These are phyloP conservation scores for Colletotrichum sp. DNA, from an alignment of 2,329 filamentous ascomycete species.

Conservation along the genomic window DNA sequence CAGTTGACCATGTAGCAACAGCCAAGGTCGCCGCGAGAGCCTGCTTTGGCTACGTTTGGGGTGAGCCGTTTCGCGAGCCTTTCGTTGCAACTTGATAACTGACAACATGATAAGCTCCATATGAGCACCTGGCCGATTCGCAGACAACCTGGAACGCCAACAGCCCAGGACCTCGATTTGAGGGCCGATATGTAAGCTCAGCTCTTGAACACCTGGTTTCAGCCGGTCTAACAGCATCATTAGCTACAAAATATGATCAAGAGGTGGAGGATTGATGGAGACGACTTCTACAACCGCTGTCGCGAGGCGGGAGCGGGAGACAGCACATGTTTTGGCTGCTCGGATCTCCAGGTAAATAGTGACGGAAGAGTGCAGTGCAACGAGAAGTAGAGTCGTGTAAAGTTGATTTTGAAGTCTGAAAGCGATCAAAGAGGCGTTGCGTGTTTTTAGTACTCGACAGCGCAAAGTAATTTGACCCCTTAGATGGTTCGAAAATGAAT, in stretches of 20 bases:
- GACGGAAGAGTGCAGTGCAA: not conserved
- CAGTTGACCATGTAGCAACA: not conserved
- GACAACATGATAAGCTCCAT: not conserved
- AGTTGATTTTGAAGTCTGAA: accelerated
- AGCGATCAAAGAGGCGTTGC: not conserved
- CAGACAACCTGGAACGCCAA: not conserved
- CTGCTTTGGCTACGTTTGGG: not conserved
- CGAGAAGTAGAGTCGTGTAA: not conserved
- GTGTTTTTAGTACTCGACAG: accelerated
- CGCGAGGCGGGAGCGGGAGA: not conserved
- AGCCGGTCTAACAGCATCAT: not conserved
- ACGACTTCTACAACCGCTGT: not conserved
- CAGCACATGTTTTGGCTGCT: not conserved
- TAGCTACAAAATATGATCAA: not conserved
- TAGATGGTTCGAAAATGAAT: no score
- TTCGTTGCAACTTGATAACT: not conserved
- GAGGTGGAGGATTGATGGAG: not conserved
- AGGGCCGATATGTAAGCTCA: not conserved
- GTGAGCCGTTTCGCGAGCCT: not conserved
- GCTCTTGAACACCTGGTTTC: accelerated
- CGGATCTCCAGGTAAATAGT: not conserved
- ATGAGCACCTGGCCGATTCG: not conserved
- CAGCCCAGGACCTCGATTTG: not conserved
- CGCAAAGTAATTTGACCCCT: no score
- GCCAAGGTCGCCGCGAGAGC: not conserved